Base-by-base conservation (phyloP, 2,329 filamentous ascomycete species). In the Phialocephala subalpina region DNA sequence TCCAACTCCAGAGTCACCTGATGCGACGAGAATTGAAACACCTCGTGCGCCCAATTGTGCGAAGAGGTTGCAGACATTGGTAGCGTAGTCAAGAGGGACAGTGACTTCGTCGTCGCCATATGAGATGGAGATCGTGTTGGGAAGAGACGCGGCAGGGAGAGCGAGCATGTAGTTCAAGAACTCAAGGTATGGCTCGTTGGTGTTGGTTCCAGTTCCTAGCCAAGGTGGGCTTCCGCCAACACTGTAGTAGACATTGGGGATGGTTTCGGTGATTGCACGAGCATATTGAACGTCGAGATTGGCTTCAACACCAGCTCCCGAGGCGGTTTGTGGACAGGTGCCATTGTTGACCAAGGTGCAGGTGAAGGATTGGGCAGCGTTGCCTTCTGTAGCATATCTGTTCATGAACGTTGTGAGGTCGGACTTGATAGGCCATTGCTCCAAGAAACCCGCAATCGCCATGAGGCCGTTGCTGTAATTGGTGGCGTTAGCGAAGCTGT, bases 141-240 rank as follows among this genome's bases (percentile, higher is more conserved):
- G 89, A 1, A 92, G 80, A 61, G 84, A 77, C 22, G 77, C 72
- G 66, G 84, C 82, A 0, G 77, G 72, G 69, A 86, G 84, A 1
- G 78, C 77, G 0, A 90, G 82, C 1, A 91, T 75, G 75, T 87
- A 86, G 63, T 86, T 82, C 8, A 91, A 80, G 80, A 86, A 91
- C 16, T 82, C 82, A 1, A 91, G 80, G 76, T 91, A 92, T 0
- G 89, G 89, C 78, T 93, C 90, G 75, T 92, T 92, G 70, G 81
- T 83, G 75, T 89, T 83, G 76, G 80, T 61, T 69, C 76, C 70
- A 9, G 60, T 60, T 5, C 80, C 69, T 47, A 86, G 82, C 75
- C 84, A 86, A 0, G 86, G 82, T 12, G 81, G 77, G 73, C 84
- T 85, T 20, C 87, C 87, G 27, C 83, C 87, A 9, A 85, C 87